phyloP scores from a whole-genome alignment of 208 protist genomes.

The Leishmania mexicana region DNA sequence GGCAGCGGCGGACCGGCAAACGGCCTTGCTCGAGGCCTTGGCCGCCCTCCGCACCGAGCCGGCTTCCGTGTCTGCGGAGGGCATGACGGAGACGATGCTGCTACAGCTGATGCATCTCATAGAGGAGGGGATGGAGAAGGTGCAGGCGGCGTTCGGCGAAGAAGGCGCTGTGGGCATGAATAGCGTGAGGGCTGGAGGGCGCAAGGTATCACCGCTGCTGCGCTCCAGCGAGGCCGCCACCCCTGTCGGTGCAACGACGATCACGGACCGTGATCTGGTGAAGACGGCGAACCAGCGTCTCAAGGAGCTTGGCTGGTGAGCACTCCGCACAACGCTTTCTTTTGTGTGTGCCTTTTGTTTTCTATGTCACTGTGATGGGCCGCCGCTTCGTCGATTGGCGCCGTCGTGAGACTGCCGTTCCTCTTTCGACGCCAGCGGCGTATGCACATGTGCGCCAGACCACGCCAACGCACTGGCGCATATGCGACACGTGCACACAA shows the following conservation, averaged over 20 bases:
- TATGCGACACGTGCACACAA: not conserved
- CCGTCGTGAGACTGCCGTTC: not conserved
- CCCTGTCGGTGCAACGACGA: not conserved
- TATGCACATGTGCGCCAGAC: not conserved
- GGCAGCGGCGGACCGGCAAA: slow-evolving; percentile 23
- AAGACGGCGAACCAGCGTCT: slow-evolving; percentile 30
- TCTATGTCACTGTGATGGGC: not conserved
- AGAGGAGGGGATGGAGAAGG: slow-evolving; percentile 53
- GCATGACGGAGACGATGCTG: slow-evolving; percentile 37
- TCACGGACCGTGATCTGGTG: slow-evolving; percentile 30
- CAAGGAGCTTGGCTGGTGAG: slow-evolving; percentile 41
- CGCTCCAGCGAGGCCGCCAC: not conserved
- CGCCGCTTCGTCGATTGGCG: not conserved
- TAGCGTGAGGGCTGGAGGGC: not conserved
- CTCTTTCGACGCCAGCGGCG: not conserved
- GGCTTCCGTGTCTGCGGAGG: slow-evolving; percentile 13
- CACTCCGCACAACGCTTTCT: not conserved
- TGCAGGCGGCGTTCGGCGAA: slow-evolving; percentile 39
- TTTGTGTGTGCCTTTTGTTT: not conserved
- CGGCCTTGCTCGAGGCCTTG: slow-evolving; percentile 25
- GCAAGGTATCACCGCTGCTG: not conserved
- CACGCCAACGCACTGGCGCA: not conserved
- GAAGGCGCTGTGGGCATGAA: not conserved
- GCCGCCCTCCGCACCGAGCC: slow-evolving; percentile 13
- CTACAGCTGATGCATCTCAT: slow-evolving; percentile 58